Percentiles rank a stretch among this genome's conserved stretches.
Conservation (phyloP, 257 asterid genomes). For the Jacaranda mimosifolia region DNA sequence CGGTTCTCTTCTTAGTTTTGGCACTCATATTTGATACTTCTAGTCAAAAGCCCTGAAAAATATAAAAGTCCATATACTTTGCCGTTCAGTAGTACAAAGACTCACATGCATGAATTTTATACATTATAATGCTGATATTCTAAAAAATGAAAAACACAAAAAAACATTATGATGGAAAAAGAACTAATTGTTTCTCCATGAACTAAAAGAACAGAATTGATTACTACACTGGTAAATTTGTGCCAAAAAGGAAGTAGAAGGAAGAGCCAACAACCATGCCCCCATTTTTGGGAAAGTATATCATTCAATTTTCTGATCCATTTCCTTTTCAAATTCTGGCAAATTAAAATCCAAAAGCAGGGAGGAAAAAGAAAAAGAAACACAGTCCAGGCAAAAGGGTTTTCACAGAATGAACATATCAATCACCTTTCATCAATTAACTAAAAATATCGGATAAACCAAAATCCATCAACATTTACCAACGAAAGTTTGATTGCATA, state of each 20-base stretch:
- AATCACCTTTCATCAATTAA: slow-evolving; percentile 25
- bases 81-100: slow-evolving; percentile 15
- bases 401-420: slow-evolving; percentile 13
- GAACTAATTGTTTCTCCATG: neutral
- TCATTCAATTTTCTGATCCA: slow-evolving; percentile 34
- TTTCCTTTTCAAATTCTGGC: slow-evolving; percentile 27
- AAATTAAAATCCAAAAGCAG: slow-evolving; percentile 22
- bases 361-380: neutral
- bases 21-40: slow-evolving; percentile 53
- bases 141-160: neutral
- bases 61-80: slow-evolving; percentile 32
- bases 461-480: neutral
- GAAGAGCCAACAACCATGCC: neutral
- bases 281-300: slow-evolving; percentile 4
- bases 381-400: slow-evolving; percentile 31
- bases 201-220: neutral
- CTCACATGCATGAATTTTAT: neutral
- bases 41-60: slow-evolving; percentile 32
- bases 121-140: neutral
- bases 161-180: neutral
- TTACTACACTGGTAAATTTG: neutral
- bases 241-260: slow-evolving; percentile 10
- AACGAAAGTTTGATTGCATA: neutral
- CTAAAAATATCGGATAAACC: neutral
- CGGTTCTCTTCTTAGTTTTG: slow-evolving; percentile 71